A percentile compares a stretch with the other conserved stretches of the same genome.
Conservation (phyloP, 441 rosid species). For the Gossypium trilobum region DNA sequence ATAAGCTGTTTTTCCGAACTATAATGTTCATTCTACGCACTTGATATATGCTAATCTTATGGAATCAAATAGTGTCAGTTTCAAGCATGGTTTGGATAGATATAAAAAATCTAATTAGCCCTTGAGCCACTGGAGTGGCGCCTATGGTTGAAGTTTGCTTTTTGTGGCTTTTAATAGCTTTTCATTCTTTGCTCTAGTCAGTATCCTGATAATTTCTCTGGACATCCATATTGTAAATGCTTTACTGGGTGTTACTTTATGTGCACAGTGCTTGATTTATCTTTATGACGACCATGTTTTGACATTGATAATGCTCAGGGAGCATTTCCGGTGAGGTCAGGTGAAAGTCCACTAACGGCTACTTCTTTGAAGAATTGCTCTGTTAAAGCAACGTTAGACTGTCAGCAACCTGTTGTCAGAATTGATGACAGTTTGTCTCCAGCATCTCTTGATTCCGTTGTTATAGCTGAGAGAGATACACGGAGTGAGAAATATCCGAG, state of each 20-base stretch:
- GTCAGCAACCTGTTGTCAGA: conserved; percentile 51
- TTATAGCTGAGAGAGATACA: conserved; percentile 58
- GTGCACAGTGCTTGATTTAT: background rate
- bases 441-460: conserved; percentile 78
- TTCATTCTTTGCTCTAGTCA: background rate
- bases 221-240: background rate
- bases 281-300: background rate
- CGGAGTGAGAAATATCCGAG: conserved; percentile 47
- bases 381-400: conserved; percentile 39
- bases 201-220: background rate
- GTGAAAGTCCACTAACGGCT: conserved; percentile 54
- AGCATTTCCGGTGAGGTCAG: conserved; percentile 45
- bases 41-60: background rate
- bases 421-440: conserved; percentile 77
- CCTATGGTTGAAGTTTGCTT: background rate
- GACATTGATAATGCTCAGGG: conserved; percentile 27
- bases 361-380: conserved; percentile 41
- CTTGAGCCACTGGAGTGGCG: background rate
- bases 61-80: background rate
- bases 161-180: background rate
- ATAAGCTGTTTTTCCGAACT: background rate
- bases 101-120: background rate
- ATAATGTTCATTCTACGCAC: background rate
- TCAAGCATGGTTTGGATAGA: background rate
- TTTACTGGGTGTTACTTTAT: background rate